A percentile compares a stretch with the other conserved stretches of the same genome.
Conservation (phyloP, 1,284 basidiomycete genomes). For the Phylloporus sp. region DNA sequence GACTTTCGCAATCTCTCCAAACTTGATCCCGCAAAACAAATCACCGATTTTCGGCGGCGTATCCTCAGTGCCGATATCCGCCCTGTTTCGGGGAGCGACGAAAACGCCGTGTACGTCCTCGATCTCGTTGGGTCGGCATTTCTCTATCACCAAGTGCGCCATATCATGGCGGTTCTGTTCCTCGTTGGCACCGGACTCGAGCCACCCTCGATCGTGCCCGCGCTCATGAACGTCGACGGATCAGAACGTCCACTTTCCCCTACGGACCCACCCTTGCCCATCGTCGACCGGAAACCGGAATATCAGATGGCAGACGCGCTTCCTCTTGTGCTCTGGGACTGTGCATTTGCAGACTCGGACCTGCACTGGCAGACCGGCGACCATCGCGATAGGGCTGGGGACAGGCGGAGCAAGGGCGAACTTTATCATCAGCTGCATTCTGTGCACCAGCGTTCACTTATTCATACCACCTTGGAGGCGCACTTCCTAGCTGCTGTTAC, state of each 20-base stretch:
- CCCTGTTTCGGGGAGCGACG: slow-evolving; percentile 33
- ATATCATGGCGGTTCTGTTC: slow-evolving; percentile 94
- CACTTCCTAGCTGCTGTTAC: slow-evolving; percentile 65
- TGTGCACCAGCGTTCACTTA: slow-evolving; percentile 57
- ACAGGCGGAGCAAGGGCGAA: slow-evolving; percentile 37
- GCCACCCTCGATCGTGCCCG: slow-evolving; percentile 67
- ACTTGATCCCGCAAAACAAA: slow-evolving; percentile 93
- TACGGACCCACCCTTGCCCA: slow-evolving; percentile 44
- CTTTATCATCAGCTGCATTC: slow-evolving; percentile 66
- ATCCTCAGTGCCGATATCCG: slow-evolving; percentile 71
- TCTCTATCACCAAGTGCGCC: slow-evolving; percentile 96
- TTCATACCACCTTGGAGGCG: slow-evolving; percentile 60
- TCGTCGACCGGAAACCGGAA: slow-evolving; percentile 77
- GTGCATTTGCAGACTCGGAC: slow-evolving; percentile 72
- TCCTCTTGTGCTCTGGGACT: slow-evolving; percentile 93
- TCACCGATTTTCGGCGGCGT: slow-evolving; percentile 74
- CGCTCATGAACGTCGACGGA: slow-evolving; percentile 73
- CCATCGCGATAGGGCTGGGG: slow-evolving; percentile 28
- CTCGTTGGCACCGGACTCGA: slow-evolving; percentile 88
- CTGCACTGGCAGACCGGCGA: slow-evolving; percentile 77
- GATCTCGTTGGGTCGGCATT: slow-evolving; percentile 92
- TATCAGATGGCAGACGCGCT: slow-evolving; percentile 94
- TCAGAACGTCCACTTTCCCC: slow-evolving; percentile 25
- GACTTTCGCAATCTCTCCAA: slow-evolving; percentile 98
- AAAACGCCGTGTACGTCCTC: slow-evolving; percentile 67